These are phyloP conservation scores for Lactifluus piperatus DNA, from an alignment of 768 basidiomycete genomes.

Conservation along the genomic window DNA sequence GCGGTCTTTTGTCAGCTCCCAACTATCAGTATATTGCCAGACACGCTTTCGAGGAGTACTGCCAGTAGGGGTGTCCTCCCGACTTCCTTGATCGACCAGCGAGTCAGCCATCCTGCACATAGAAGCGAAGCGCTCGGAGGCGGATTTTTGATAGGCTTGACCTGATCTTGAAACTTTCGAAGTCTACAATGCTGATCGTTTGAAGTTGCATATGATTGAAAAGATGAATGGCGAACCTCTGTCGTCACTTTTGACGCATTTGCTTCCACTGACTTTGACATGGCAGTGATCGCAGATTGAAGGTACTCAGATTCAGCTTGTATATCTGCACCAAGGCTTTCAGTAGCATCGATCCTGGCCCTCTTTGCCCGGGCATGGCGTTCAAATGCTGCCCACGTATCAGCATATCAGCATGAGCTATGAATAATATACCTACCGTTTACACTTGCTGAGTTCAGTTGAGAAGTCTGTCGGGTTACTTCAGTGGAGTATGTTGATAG, in stretches of 20 bases:
- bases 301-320: slow-evolving; percentile 45
- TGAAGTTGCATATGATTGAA: neutral
- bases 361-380: slow-evolving; percentile 55
- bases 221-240: slow-evolving; percentile 36
- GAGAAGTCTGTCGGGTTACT: slow-evolving; percentile 40
- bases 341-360: slow-evolving; percentile 53
- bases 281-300: slow-evolving; percentile 42
- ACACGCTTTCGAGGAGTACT: slow-evolving; percentile 67
- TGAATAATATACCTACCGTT: slow-evolving; percentile 31
- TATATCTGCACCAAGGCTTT: slow-evolving; percentile 38
- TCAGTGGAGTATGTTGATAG: slow-evolving; percentile 43
- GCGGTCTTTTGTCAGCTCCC: slow-evolving; percentile 61
- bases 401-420: neutral
- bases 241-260: slow-evolving; percentile 36
- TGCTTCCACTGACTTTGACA: slow-evolving; percentile 39
- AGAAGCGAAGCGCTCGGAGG: slow-evolving; percentile 36
- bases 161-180: slow-evolving; percentile 33
- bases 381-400: slow-evolving; percentile 42
- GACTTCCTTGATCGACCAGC: slow-evolving; percentile 48
- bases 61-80: slow-evolving; percentile 60
- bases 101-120: slow-evolving; percentile 43
- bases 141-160: slow-evolving; percentile 37
- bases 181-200: slow-evolving; percentile 29
- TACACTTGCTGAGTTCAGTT: slow-evolving; percentile 35
- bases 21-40: slow-evolving; percentile 62